phyloP scores from a whole-genome alignment of 163 green algal genomes.

The Volvox carteri region DNA sequence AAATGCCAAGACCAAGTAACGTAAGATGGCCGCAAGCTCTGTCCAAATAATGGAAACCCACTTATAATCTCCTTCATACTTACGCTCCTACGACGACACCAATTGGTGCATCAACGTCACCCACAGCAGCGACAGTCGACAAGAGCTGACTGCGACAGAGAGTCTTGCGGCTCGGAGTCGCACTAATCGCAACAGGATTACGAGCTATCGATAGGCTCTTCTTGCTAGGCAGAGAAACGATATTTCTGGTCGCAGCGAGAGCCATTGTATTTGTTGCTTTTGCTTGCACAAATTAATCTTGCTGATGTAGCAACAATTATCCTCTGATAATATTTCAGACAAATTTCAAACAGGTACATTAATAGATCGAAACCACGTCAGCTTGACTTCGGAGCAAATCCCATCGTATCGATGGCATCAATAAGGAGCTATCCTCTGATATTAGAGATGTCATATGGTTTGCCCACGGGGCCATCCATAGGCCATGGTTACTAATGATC shows the following conservation, averaged over 20 bases:
- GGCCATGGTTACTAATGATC: too few relatives aligned
- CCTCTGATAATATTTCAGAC: neutral
- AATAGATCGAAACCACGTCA: slow-evolving; percentile 22
- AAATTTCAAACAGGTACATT: neutral
- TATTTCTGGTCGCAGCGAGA: neutral
- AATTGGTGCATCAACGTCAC: slow-evolving; percentile 59
- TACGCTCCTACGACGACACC: slow-evolving; percentile 55
- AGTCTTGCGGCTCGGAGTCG: neutral
- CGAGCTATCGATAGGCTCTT: too few relatives aligned
- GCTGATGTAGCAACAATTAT: neutral
- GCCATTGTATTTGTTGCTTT: neutral
- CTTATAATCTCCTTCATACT: slow-evolving; percentile 27
- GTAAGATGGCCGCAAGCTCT: neutral
- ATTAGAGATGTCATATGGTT: too few relatives aligned
- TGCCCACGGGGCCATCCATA: too few relatives aligned
- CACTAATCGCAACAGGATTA: neutral
- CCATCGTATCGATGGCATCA: too few relatives aligned
- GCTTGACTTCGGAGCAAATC: slow-evolving; percentile 2
- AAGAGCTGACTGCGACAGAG: slow-evolving; percentile 24
- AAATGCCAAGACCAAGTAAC: neutral
- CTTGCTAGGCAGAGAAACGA: neutral
- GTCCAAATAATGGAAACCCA: too few relatives aligned
- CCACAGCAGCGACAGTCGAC: slow-evolving; percentile 28
- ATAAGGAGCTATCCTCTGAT: too few relatives aligned
- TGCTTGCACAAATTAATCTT: neutral